Evolutionary conservation across 1,139 yeast genomes (phyloP).

Genomic region (Candida tetrigidarum): DNA sequence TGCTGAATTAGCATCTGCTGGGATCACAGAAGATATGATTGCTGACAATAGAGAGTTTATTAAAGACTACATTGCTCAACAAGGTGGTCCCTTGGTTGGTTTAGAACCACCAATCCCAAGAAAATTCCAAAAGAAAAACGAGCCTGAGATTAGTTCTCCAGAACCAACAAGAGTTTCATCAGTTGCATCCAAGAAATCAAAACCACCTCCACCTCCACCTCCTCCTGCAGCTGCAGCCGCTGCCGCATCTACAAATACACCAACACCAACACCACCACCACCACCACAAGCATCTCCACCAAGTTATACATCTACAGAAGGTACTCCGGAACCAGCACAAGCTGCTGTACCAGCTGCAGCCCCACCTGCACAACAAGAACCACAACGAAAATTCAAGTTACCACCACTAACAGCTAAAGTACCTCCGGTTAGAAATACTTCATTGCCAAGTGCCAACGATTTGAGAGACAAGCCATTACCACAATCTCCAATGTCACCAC

Average conservation of each 20-base stretch:
- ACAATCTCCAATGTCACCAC: slow-evolving; percentile 12
- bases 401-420: slow-evolving; percentile 31
- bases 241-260: slow-evolving; percentile 13
- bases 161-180: slow-evolving; percentile 16
- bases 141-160: slow-evolving; percentile 9
- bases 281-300: slow-evolving; percentile 19
- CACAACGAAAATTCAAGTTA: slow-evolving; percentile 27
- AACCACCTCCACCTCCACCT: slow-evolving; percentile 53
- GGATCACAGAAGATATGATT: slow-evolving; percentile 88
- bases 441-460: slow-evolving; percentile 22
- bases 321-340: slow-evolving; percentile 17
- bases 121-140: slow-evolving; percentile 39
- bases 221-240: slow-evolving; percentile 33
- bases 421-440: slow-evolving; percentile 39
- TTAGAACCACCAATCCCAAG: slow-evolving; percentile 86
- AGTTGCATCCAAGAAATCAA: slow-evolving; percentile 26
- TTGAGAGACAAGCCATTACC: slow-evolving; percentile 12
- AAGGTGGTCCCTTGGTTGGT: slow-evolving; percentile 87
- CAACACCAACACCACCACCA: slow-evolving; percentile 15
- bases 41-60: slow-evolving; percentile 85
- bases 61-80: slow-evolving; percentile 72
- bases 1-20: slow-evolving; percentile 73
- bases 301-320: slow-evolving; percentile 11
- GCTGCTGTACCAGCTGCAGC: slow-evolving; percentile 18
- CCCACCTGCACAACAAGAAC: slow-evolving; percentile 12